phyloP scores from a whole-genome alignment of 768 basidiomycete species.

The Termitomyces heimii region DNA sequence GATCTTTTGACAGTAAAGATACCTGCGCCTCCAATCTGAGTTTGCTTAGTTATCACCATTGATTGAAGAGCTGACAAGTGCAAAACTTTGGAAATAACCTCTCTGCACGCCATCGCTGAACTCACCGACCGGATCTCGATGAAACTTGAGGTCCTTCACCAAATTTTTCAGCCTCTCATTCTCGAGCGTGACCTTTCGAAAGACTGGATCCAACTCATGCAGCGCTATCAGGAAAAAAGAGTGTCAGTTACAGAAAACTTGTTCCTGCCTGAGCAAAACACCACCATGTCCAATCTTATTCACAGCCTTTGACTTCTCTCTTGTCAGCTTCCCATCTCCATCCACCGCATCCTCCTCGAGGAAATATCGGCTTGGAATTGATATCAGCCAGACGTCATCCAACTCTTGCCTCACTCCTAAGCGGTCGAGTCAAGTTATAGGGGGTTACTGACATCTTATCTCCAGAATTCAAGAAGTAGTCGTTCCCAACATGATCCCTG shows the following conservation, averaged over 20 bases:
- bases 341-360: constrained; percentile 86
- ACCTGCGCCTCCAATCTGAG: constrained; percentile 92
- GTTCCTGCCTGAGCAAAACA: not conserved
- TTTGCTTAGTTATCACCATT: constrained; percentile 96
- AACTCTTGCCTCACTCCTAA: not conserved
- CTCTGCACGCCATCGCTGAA: not conserved
- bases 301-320: constrained; percentile 70
- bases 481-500: constrained; percentile 77
- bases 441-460: constrained; percentile 67
- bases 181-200: constrained; percentile 74
- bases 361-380: constrained; percentile 62
- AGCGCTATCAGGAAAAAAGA: constrained; percentile 43
- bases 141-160: constrained; percentile 75
- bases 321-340: constrained; percentile 58
- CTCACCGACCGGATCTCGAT: constrained; percentile 79
- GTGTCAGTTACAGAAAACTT: not conserved
- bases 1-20: constrained; percentile 8
- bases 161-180: constrained; percentile 65
- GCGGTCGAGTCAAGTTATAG: not conserved
- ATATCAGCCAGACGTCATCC: not conserved
- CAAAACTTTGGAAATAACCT: not conserved
- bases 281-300: constrained; percentile 94
- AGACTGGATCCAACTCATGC: constrained; percentile 80
- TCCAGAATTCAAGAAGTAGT: constrained; percentile 88
- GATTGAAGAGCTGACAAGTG: constrained; percentile 66